Evolutionary conservation across 108 stramenopile species (phyloP).

Genomic region (Pseudonitzschia multiseries): DNA sequence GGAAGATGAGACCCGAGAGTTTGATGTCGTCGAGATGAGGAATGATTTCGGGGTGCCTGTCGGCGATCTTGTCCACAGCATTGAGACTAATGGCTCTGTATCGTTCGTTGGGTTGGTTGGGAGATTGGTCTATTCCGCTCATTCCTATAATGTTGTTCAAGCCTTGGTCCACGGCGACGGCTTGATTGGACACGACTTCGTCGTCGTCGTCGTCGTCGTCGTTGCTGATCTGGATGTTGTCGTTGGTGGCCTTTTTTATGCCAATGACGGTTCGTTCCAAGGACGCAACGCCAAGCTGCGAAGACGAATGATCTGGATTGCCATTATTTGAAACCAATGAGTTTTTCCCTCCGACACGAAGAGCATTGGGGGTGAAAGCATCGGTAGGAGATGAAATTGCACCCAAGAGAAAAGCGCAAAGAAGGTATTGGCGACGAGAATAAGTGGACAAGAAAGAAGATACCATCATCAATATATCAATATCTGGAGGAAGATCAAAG

Average conservation of each 20-base stretch:
- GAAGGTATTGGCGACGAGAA: conserved; percentile 14
- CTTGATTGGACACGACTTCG: conserved; percentile 24
- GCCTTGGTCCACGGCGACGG: conserved; percentile 31
- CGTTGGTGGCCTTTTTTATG: background rate
- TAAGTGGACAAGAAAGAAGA: background rate
- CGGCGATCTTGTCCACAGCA: conserved; percentile 48
- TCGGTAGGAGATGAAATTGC: background rate
- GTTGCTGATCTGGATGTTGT: background rate
- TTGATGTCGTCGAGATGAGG: conserved; percentile 46
- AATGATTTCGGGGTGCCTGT: conserved; percentile 40
- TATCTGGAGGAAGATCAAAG: background rate
- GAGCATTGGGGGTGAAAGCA: conserved; percentile 8
- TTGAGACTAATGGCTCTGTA: conserved; percentile 53
- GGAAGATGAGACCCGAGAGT: conserved; percentile 48
- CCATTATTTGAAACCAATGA: background rate
- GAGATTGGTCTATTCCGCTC: conserved; percentile 31
- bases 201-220: conserved; percentile 22
- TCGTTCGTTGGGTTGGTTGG: conserved; percentile 36
- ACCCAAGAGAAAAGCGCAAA: conserved; percentile 15
- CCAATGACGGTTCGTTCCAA: background rate
- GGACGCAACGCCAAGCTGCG: background rate
- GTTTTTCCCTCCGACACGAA: background rate
- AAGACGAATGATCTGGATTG: background rate
- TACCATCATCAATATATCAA: background rate
- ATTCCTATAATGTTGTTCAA: conserved; percentile 41